phyloP scores from a whole-genome alignment of 1,284 basidiomycete genomes.

The Sporisorium exsertum region DNA sequence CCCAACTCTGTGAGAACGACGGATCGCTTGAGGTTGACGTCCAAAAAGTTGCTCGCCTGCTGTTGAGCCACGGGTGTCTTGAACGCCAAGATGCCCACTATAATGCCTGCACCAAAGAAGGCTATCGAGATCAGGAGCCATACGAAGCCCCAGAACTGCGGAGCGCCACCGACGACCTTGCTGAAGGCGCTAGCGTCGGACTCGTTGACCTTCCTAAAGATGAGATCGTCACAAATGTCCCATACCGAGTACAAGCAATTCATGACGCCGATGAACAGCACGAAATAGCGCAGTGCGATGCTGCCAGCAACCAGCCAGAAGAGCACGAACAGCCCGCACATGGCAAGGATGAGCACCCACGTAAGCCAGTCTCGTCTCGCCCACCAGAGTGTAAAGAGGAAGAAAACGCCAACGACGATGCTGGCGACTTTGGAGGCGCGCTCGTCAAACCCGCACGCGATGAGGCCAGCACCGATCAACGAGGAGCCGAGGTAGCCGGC shows the following conservation, averaged over 20 bases:
- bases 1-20: conserved; percentile 5
- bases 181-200: conserved; percentile 93
- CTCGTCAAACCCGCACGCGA: conserved; percentile 90
- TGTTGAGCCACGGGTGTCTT: conserved; percentile 60
- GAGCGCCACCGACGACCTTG: conserved; percentile 79
- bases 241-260: conserved; percentile 64
- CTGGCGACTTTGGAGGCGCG: conserved; percentile 90
- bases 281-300: conserved; percentile 73
- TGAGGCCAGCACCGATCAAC: conserved; percentile 87
- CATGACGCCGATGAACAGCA: conserved; percentile 81
- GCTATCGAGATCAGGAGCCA: conserved; percentile 85
- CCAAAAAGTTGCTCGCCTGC: conserved; percentile 55
- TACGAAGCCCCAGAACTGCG: conserved; percentile 75
- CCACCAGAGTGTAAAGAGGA: conserved; percentile 90
- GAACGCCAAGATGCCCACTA: conserved; percentile 70
- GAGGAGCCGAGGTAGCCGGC: conserved; percentile 78
- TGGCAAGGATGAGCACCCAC: conserved; percentile 61
- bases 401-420: conserved; percentile 84
- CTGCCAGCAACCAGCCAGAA: conserved; percentile 54
- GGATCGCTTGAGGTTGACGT: conserved; percentile 44
- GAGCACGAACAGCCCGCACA: conserved; percentile 61
- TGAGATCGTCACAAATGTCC: conserved; percentile 79
- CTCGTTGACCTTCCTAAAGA: conserved; percentile 78
- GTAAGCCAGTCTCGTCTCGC: conserved; percentile 82
- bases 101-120: conserved; percentile 84